Evolutionary conservation across 2,329 filamentous ascomycete genomes (phyloP).

Genomic region (Claviceps sp.): DNA sequence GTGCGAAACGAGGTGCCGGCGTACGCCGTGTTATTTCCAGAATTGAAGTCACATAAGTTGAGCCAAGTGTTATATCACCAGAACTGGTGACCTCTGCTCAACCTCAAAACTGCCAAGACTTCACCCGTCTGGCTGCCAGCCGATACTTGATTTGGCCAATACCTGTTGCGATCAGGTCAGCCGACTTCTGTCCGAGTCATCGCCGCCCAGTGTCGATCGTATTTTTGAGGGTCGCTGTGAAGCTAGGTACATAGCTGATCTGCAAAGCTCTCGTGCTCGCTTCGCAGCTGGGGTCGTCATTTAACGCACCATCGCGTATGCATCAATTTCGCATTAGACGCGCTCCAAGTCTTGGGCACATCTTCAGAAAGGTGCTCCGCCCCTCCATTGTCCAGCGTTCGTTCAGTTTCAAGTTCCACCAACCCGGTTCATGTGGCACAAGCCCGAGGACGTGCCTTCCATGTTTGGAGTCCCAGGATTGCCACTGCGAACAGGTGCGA

Average conservation of each 20-base stretch:
- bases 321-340: background rate
- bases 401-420: background rate
- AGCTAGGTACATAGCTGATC: background rate
- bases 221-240: background rate
- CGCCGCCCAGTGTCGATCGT: background rate
- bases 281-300: background rate
- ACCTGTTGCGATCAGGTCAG: too few species aligned
- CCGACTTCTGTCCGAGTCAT: background rate
- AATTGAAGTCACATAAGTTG: too few species aligned
- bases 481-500: slow-evolving; percentile 2
- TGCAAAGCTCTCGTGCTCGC: background rate
- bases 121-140: background rate
- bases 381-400: background rate
- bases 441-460: background rate
- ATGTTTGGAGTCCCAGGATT: background rate
- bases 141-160: background rate
- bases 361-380: background rate
- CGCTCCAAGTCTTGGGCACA: background rate
- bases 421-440: background rate
- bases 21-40: too few species aligned
- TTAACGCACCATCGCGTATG: background rate
- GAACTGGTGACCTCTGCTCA: background rate
- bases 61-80: background rate
- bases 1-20: too few species aligned
- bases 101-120: background rate